Base-by-base conservation (phyloP, 2,329 filamentous ascomycete species). In the Hyphodiscus sp. region DNA sequence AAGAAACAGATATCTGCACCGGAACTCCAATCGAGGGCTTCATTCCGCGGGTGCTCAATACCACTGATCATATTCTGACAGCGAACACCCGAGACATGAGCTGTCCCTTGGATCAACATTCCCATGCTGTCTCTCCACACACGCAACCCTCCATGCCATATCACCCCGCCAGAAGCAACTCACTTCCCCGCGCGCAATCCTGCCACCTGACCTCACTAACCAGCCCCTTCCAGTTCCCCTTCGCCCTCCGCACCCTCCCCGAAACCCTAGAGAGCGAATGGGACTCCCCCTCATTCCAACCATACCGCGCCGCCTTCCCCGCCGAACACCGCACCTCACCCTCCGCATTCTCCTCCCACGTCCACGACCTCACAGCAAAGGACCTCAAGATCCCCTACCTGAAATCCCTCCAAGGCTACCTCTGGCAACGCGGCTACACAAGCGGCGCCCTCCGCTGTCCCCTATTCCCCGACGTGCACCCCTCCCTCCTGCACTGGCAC, bases 361-460 rank as follows among this genome's bases (percentile, higher is more conserved):
- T 89, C 56, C 73, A 78, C 60, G 83, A 90, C 64, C 78, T 92
- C 58, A 85, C 89, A 63, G 73, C 76, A 56, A 79, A 78, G 58
- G 88, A 94, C 67, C 76, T 89, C 65, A 94, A 92, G 71, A 76
- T 83, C 55, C 74, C 86, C 43, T 91, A 90, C 69, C 76, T 91
- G 58, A 94, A 94, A 73, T 5, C 47, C 19, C 80, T 92, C 44
- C 88, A 94, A 72, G 86, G 89, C 61, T 83, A 88, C 63, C 78
- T 94, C 42, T 94, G 88, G 88, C 75, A 83, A 64, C 78, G 78
- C 41, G 89, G 89, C 55, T 94, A 92, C 71, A 75, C 76, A 56
- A 80, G 78, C 49, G 87, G 87, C 50, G 76, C 82, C 57, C 78
- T 92, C 58, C 79, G 80, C 57, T 87, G 87, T 23, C 85, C 86